Base-by-base conservation (phyloP, 768 basidiomycete species). In the Lactarius hatsudake region DNA sequence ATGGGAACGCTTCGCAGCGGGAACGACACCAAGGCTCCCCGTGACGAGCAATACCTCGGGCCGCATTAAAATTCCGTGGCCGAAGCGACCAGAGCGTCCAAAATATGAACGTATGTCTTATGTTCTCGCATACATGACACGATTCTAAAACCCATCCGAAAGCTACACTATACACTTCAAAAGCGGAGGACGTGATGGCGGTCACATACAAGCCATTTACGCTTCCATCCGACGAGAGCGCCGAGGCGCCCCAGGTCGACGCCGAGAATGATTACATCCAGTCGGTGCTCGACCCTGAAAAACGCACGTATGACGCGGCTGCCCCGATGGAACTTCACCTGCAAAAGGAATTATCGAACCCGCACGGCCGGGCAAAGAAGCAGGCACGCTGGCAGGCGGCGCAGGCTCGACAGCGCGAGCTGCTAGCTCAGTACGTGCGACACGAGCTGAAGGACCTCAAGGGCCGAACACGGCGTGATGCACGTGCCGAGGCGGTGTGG, bases 341-440 rank as follows among this genome's bases (percentile, higher is more conserved):
- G 64, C 74, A 79, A 55, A 83, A 83, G 68, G 93, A 94, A 73
- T 84, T 94, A 45, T 82, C 90, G 32, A 93, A 93, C 75, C 91
- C 91, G 30, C 88, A 93, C 73, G 86, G 89, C 15, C 87, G 90
- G 23, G 89, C 91, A 10, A 93, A 91, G 81, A 93, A 90, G 75
- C 87, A 90, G 72, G 79, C 80, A 59, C 85, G 93, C 69, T 94
- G 89, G 89, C 85, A 90, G 75, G 80, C 79, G 5, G 82, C 81
- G 70, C 81, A 82, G 69, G 71, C 74, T 20, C 78, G 81, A 68
- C 82, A 81, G 73, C 79, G 81, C 54, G 75, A 76, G 23, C 78
- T 89, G 62, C 79, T 88, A 57, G 79, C 81, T 66, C 77, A 85
- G 68, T 84, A 85, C 69, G 78, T 87, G 55, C 65, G 66, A 62